phyloP scores from a whole-genome alignment of 331 rosid species.

The Malus hybrid region DNA sequence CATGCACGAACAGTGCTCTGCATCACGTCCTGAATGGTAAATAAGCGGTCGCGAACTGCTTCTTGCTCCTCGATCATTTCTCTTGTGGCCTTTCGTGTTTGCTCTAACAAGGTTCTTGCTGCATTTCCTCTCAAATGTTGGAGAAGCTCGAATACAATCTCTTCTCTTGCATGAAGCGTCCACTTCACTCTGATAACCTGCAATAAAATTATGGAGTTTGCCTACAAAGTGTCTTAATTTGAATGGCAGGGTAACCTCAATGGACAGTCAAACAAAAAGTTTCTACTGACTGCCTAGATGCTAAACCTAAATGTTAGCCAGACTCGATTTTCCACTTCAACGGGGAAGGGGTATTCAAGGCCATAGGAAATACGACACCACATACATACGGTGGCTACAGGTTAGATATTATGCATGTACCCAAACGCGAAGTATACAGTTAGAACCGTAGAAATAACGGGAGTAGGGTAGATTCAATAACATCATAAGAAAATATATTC shows the following conservation, averaged over 20 bases:
- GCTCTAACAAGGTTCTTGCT: slow-evolving; percentile 44
- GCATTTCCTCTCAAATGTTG: slow-evolving; percentile 66
- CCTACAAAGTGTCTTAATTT: neutral
- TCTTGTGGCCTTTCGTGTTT: slow-evolving; percentile 54
- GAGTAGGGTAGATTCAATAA: too few species aligned
- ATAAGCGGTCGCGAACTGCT: slow-evolving; percentile 89
- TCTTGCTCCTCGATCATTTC: slow-evolving; percentile 95
- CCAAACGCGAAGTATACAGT: too few species aligned
- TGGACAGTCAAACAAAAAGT: neutral
- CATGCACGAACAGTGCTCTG: slow-evolving; percentile 97
- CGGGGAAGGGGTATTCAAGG: too few species aligned
- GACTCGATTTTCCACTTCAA: neutral
- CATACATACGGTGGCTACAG: too few species aligned
- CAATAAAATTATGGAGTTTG: neutral
- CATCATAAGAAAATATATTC: too few species aligned
- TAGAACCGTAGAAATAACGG: too few species aligned
- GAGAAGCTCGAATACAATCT: slow-evolving; percentile 73
- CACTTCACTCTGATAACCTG: slow-evolving; percentile 97
- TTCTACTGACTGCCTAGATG: neutral
- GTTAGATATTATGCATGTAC: too few species aligned
- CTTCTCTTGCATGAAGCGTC: slow-evolving; percentile 96
- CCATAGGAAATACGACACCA: neutral
- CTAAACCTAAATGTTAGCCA: neutral
- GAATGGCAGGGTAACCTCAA: neutral
- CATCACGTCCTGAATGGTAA: slow-evolving; percentile 93